Evolutionary conservation across 2,329 filamentous ascomycete species (phyloP).

Genomic region (Scleromitrula shiraiana): DNA sequence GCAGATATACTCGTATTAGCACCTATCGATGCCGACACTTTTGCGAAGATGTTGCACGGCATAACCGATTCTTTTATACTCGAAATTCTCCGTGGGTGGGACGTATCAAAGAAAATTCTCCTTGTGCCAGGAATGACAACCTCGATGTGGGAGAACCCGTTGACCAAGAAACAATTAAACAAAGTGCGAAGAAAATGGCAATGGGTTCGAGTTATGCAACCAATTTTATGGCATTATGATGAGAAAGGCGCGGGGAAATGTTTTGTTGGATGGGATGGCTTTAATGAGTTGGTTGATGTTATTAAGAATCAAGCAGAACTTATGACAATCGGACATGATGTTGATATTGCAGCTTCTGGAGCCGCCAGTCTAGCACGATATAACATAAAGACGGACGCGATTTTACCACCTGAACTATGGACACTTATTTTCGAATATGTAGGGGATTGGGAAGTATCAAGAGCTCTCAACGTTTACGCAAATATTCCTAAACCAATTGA

Average conservation of each 20-base stretch:
- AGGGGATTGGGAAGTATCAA: conserved; percentile 85
- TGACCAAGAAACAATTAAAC: conserved; percentile 78
- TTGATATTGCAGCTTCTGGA: conserved; percentile 35
- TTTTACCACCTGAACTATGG: conserved; percentile 81
- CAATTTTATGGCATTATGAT: conserved; percentile 76
- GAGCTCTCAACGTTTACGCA: conserved; percentile 72
- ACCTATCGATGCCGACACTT: conserved; percentile 74
- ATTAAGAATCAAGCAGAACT: conserved; percentile 72
- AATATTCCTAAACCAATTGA: conserved; percentile 64
- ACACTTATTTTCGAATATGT: conserved; percentile 77
- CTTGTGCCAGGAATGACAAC: conserved; percentile 84
- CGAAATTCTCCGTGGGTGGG: conserved; percentile 78
- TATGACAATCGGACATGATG: conserved; percentile 63
- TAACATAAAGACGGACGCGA: conserved; percentile 32
- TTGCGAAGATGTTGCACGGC: conserved; percentile 82
- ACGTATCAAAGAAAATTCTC: conserved; percentile 75
- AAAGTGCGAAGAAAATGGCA: conserved; percentile 80
- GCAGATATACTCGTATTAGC: conserved; percentile 79
- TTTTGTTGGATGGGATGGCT: conserved; percentile 52
- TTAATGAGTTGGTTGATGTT: conserved; percentile 64
- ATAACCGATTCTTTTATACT: conserved; percentile 74
- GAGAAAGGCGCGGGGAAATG: conserved; percentile 43
- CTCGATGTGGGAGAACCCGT: conserved; percentile 83
- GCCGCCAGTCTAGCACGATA: conserved; percentile 36
- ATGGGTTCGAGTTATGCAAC: conserved; percentile 75